phyloP scores from a whole-genome alignment of 805 yeast genomes.

The Candida caryicola region DNA sequence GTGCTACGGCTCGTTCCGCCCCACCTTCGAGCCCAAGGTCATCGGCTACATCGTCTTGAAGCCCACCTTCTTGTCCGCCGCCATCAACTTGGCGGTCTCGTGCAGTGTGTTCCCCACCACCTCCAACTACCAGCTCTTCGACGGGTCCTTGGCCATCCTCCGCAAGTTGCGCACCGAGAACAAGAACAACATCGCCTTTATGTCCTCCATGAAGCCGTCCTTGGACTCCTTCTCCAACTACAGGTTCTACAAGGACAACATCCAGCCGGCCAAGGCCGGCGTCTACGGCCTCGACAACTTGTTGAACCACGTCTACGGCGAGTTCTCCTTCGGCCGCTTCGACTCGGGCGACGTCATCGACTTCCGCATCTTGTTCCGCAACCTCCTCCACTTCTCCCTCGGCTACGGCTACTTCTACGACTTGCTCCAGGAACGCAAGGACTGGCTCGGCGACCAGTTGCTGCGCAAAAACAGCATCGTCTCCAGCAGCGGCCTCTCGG shows the following conservation, averaged over 20 bases:
- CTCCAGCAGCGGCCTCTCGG: neutral
- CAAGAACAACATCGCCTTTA: constrained; percentile 21
- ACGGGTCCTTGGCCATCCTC: constrained; percentile 15
- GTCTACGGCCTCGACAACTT: constrained; percentile 19
- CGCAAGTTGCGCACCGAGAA: constrained; percentile 12
- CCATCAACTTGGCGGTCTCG: constrained; percentile 17
- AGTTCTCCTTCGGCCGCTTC: constrained; percentile 27
- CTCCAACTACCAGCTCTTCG: constrained; percentile 19
- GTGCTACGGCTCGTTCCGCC: constrained; percentile 26
- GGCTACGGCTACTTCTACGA: constrained; percentile 28
- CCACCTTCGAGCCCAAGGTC: constrained; percentile 23
- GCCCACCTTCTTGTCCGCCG: constrained; percentile 25
- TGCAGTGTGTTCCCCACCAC: constrained; percentile 28
- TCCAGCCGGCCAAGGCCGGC: constrained; percentile 16
- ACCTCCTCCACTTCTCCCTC: constrained; percentile 19
- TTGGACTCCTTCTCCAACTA: constrained; percentile 21
- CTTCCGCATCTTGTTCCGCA: constrained; percentile 22
- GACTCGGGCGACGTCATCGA: constrained; percentile 26
- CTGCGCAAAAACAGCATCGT: constrained; percentile 5
- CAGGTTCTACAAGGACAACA: constrained; percentile 16
- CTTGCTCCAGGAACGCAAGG: constrained; percentile 26
- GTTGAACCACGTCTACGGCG: constrained; percentile 18
- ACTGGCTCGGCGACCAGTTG: constrained; percentile 16
- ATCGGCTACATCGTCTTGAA: constrained; percentile 19
- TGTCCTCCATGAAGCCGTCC: constrained; percentile 27